These are phyloP conservation scores for Aschersonia sp. DNA, from an alignment of 2,329 filamentous ascomycete genomes.

Conservation along the genomic window DNA sequence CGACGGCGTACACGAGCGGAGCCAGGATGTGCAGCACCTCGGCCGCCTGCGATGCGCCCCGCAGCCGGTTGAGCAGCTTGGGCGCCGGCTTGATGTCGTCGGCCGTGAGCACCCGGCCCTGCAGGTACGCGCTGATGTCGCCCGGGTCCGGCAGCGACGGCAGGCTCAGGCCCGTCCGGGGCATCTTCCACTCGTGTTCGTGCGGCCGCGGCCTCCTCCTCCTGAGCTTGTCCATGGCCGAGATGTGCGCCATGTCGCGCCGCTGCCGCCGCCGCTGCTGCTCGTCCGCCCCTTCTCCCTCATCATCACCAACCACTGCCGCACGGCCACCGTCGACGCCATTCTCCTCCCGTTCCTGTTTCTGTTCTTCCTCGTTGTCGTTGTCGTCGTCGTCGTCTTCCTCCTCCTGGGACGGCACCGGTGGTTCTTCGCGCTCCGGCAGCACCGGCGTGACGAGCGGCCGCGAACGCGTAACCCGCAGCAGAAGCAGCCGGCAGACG, in stretches of 20 bases:
- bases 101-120: constrained; percentile 80
- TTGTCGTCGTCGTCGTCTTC: constrained; percentile 25
- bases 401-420: constrained; percentile 18
- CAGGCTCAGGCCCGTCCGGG: constrained; percentile 75
- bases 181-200: constrained; percentile 70
- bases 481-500: constrained; percentile 62
- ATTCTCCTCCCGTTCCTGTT: not conserved
- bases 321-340: too few species aligned
- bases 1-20: constrained; percentile 73
- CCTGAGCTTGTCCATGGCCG: constrained; percentile 6
- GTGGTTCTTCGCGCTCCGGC: constrained; percentile 71
- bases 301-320: constrained; percentile 16
- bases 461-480: constrained; percentile 70
- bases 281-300: constrained; percentile 17
- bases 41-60: constrained; percentile 59
- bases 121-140: constrained; percentile 76
- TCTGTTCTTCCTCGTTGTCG: constrained; percentile 14
- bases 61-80: constrained; percentile 69
- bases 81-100: constrained; percentile 93
- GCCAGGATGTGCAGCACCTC: constrained; percentile 87
- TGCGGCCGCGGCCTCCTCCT: constrained; percentile 15
- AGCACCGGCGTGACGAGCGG: constrained; percentile 72
- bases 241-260: constrained; percentile 17
- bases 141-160: constrained; percentile 68
- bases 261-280: too few species aligned